Evolutionary conservation across 208 protist genomes (phyloP), one percentile per base, ranked within the genome.

Genomic region (Crithidia brevicula): DNA sequence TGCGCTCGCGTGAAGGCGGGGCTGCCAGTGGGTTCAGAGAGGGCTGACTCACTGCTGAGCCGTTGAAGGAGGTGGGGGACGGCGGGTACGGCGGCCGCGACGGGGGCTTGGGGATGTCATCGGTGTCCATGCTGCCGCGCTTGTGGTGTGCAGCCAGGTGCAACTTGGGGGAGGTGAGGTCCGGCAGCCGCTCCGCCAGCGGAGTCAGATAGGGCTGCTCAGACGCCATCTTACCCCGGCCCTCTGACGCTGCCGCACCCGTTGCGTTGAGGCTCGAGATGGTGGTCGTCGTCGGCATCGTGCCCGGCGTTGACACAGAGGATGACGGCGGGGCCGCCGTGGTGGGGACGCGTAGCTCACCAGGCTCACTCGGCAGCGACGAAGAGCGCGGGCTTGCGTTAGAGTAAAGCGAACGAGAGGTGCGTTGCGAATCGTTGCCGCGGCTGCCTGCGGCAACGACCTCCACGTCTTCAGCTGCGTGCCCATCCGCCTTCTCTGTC

Each of bases 181-280:
- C 62, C 2, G 62, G 69, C 45, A 69, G 54, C 15, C 61, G 34
- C 31, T 68, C 61, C 51, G 53, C 45, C 28, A 69, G 53, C n/a
- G 61, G 45, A 1, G 53, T 16, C 8, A 57, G 13, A 18, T 54
- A n/a, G 6, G 47, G 50, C 36, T 16, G 49, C 27, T 57, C 28
- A 16, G 28, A 18, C 18, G 42, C 18, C n/a, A n/a, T n/a, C n/a
- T n/a, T n/a, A n/a, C n/a, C n/a, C n/a, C n/a, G n/a, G n/a, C n/a
- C n/a, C n/a, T n/a, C n/a, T n/a, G n/a, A n/a, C n/a, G n/a, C n/a
- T n/a, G n/a, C n/a, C n/a, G n/a, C n/a, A n/a, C n/a, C n/a, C n/a
- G n/a, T n/a, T n/a, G n/a, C n/a, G n/a, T n/a, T n/a, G n/a, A n/a
- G n/a, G n/a, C n/a, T n/a, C n/a, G n/a, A n/a, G n/a, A n/a, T n/a